These are phyloP conservation scores for Inga leiocalycina DNA, from an alignment of 306 rosid species.

Conservation along the genomic window DNA sequence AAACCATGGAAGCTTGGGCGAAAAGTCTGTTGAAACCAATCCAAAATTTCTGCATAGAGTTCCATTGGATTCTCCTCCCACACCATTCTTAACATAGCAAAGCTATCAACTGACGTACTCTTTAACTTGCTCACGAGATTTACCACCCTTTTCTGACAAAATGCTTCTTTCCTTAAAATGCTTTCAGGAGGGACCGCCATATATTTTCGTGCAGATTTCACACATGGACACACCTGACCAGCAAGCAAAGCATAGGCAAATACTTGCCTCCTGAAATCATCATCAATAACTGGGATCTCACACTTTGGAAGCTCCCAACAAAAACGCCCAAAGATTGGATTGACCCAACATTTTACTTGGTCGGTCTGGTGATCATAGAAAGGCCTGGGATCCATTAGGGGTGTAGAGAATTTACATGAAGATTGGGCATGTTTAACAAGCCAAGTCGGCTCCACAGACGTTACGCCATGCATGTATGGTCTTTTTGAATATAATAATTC, in stretches of 20 bases:
- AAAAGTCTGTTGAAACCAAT: slow-evolving; percentile 80
- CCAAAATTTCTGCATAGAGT: slow-evolving; percentile 63
- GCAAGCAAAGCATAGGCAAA: no score
- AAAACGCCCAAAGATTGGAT: slow-evolving; percentile 77
- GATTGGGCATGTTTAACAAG: no score
- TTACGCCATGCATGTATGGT: no score
- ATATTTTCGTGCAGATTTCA: slow-evolving; percentile 53
- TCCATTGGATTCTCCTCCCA: slow-evolving; percentile 81
- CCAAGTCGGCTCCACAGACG: no score
- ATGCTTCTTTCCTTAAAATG: slow-evolving; percentile 75
- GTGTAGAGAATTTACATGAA: no score
- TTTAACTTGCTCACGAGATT: slow-evolving; percentile 61
- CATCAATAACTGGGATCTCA: slow-evolving; percentile 47
- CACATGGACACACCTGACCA: slow-evolving; percentile 80
- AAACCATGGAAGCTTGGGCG: slow-evolving; percentile 47
- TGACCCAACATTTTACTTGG: slow-evolving; percentile 61
- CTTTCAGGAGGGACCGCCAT: slow-evolving; percentile 78
- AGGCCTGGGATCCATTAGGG: slow-evolving; percentile 64
- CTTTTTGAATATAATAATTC: no score
- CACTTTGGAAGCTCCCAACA: slow-evolving; percentile 82
- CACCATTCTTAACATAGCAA: slow-evolving; percentile 56
- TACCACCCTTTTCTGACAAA: slow-evolving; percentile 77
- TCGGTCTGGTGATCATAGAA: slow-evolving; percentile 69
- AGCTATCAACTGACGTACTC: slow-evolving; percentile 49
- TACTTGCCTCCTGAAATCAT: slow-evolving; percentile 46